A percentile compares a stretch with the other conserved stretches of the same genome.
Conservation (phyloP, 257 asterid species). For the Jacaranda mimosifolia region DNA sequence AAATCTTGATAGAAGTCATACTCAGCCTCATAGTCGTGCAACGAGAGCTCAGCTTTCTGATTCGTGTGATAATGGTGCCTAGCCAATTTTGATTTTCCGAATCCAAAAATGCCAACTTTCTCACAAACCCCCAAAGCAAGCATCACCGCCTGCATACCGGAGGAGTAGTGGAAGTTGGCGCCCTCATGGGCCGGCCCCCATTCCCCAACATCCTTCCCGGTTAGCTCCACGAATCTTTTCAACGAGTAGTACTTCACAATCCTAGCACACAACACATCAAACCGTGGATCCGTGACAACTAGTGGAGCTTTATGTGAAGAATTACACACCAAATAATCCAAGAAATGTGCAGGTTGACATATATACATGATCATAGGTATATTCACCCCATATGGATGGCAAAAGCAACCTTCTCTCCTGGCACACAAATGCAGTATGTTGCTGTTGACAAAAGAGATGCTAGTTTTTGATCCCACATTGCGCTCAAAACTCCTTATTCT, state of each 20-base stretch:
- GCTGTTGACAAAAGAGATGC: constrained; percentile 86
- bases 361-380: constrained; percentile 83
- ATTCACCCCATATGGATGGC: constrained; percentile 86
- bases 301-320: constrained; percentile 76
- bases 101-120: constrained; percentile 83
- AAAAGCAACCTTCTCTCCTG: constrained; percentile 76
- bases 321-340: constrained; percentile 81
- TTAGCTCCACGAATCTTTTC: constrained; percentile 59
- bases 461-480: constrained; percentile 78
- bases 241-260: constrained; percentile 86
- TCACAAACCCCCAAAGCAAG: constrained; percentile 90
- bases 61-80: constrained; percentile 95
- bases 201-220: constrained; percentile 58
- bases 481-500: constrained; percentile 62
- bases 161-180: constrained; percentile 83
- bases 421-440: constrained; percentile 86
- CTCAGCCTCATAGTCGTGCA: constrained; percentile 96
- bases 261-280: constrained; percentile 78
- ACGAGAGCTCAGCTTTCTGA: constrained; percentile 79
- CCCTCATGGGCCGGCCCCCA: constrained; percentile 85
- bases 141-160: constrained; percentile 96
- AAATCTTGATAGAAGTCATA: constrained; percentile 80
- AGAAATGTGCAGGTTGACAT: constrained; percentile 92
- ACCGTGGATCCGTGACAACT: constrained; percentile 73
- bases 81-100: constrained; percentile 71